A percentile compares a stretch with the other conserved stretches of the same genome.
Evolutionary conservation across 2,329 filamentous ascomycete genomes (phyloP).

Genomic region (Alternaria sp.): DNA sequence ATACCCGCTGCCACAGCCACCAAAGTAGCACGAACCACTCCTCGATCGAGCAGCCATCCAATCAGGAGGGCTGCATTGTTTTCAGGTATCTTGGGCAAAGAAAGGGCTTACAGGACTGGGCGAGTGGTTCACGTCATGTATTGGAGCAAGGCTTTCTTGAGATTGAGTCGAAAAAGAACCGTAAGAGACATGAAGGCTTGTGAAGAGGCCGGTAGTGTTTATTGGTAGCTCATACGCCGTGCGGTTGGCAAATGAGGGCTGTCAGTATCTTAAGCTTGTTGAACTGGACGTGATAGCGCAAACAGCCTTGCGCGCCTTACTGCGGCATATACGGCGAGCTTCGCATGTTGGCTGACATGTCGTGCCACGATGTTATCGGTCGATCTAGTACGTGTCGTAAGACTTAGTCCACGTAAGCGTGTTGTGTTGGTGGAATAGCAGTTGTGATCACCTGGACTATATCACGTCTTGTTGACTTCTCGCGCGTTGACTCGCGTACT

Average conservation of each 20-base stretch:
- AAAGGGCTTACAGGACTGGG: background rate
- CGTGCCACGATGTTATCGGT: slow-evolving; percentile 12
- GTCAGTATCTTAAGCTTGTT: background rate
- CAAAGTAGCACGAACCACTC: slow-evolving; percentile 15
- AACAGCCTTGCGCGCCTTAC: slow-evolving; percentile 2
- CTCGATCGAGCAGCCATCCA: background rate
- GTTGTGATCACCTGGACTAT: background rate
- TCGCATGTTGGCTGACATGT: background rate
- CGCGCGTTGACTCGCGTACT: background rate
- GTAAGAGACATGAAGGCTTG: background rate
- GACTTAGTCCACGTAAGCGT: background rate
- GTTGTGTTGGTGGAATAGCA: slow-evolving; percentile 14
- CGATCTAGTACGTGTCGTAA: background rate
- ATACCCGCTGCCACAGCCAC: slow-evolving; percentile 27
- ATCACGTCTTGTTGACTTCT: background rate
- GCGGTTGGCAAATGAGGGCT: background rate
- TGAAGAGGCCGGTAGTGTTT: too few relatives aligned
- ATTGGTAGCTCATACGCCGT: background rate
- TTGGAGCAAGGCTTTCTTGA: background rate
- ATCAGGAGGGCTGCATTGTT: background rate
- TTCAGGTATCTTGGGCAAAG: background rate
- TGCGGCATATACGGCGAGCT: background rate
- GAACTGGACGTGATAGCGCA: background rate
- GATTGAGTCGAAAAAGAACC: too few relatives aligned
- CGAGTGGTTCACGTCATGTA: background rate